Conservation (phyloP, 352 stramenopile species). For the Phytophthora pluvialis region DNA sequence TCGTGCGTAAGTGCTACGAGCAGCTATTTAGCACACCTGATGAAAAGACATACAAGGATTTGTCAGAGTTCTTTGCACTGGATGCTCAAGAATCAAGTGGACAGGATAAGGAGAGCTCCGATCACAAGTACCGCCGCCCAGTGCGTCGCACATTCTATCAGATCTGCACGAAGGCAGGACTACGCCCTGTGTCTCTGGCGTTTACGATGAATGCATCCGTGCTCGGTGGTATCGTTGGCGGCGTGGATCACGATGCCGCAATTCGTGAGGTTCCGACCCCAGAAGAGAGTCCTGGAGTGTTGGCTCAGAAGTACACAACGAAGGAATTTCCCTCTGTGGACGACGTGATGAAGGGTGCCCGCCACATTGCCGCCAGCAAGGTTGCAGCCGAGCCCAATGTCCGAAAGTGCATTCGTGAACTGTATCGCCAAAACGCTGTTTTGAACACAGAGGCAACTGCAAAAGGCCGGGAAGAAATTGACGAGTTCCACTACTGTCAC, state of each 20-base stretch:
- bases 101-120: slow-evolving; percentile 54
- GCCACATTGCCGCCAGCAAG: slow-evolving; percentile 89
- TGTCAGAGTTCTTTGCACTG: slow-evolving; percentile 87
- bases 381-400: slow-evolving; percentile 87
- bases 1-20: slow-evolving; percentile 87
- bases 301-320: slow-evolving; percentile 79
- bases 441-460: slow-evolving; percentile 79
- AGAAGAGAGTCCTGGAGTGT: slow-evolving; percentile 69
- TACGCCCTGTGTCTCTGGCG: slow-evolving; percentile 68
- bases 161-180: slow-evolving; percentile 86
- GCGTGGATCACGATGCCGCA: slow-evolving; percentile 71
- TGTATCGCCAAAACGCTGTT: slow-evolving; percentile 79
- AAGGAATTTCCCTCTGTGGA: slow-evolving; percentile 87
- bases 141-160: slow-evolving; percentile 89
- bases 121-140: slow-evolving; percentile 78
- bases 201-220: slow-evolving; percentile 91
- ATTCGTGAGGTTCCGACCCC: slow-evolving; percentile 76
- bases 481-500: slow-evolving; percentile 90
- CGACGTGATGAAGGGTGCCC: slow-evolving; percentile 88
- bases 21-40: slow-evolving; percentile 71
- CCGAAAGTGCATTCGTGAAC: slow-evolving; percentile 82
- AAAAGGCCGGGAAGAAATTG: slow-evolving; percentile 88
- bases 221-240: slow-evolving; percentile 77
- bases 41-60: slow-evolving; percentile 87
- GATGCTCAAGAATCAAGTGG: slow-evolving; percentile 65